These are phyloP conservation scores for Rhexocercosporidium sp. DNA, from an alignment of 2,329 filamentous ascomycete genomes.

Conservation along the genomic window DNA sequence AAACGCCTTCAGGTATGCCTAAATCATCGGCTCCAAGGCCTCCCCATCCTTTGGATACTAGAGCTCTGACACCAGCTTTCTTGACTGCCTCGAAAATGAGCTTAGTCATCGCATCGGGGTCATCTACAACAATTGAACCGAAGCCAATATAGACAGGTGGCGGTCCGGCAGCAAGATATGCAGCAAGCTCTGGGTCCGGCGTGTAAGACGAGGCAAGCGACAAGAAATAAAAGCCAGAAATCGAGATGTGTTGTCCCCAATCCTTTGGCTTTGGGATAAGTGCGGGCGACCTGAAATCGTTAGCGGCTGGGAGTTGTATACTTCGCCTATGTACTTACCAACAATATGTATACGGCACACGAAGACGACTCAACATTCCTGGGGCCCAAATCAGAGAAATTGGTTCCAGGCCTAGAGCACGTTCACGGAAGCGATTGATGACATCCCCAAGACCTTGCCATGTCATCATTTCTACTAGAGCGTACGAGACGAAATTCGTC, in stretches of 20 bases:
- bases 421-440: constrained; percentile 84
- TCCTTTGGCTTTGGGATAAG: constrained; percentile 80
- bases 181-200: constrained; percentile 66
- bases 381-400: constrained; percentile 84
- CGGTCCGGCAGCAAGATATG: constrained; percentile 70
- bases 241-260: constrained; percentile 73
- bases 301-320: constrained; percentile 4
- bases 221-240: constrained; percentile 80
- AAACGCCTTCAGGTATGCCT: constrained; percentile 74
- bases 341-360: constrained; percentile 87
- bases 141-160: constrained; percentile 85
- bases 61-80: constrained; percentile 71
- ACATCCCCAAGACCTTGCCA: constrained; percentile 85
- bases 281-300: constrained; percentile 63
- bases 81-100: constrained; percentile 75
- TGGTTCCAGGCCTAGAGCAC: constrained; percentile 74
- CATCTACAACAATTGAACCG: constrained; percentile 80
- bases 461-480: constrained; percentile 72
- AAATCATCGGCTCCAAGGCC: constrained; percentile 76
- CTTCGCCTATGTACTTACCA: constrained; percentile 55
- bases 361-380: constrained; percentile 75
- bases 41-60: constrained; percentile 90
- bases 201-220: constrained; percentile 69
- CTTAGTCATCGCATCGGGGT: constrained; percentile 72
- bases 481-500: constrained; percentile 72